Evolutionary conservation across 345 rosid species (phyloP), one percentile per base, ranked within the genome.

Genomic region (Lepidium africanum): DNA sequence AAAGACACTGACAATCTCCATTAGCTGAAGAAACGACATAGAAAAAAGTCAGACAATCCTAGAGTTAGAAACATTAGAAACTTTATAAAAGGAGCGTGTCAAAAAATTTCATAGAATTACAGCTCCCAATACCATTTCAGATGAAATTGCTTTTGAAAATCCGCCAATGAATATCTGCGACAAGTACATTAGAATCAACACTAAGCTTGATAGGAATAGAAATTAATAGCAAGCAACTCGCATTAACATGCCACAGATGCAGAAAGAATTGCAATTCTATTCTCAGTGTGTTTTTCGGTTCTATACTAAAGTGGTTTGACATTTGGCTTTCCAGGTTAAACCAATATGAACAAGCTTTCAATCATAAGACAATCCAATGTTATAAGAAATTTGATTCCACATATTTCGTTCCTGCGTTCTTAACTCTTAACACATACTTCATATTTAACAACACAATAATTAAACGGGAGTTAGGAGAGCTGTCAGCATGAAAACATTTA

Each of bases 141-240:
- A 76, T 42, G 99, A 78, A 63, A 91, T 77, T 64, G 71, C 74
- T 64, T 77, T 81, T 32, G 99, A 82, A 74, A 94, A 81, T 73
- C 96, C 96, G 43, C 97, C 97, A 48, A 94, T 30, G 71, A 94
- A 90, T 67, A 94, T 86, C 99, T 94, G 96, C 81, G 84, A 35
- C 76, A 74, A 59, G 54, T 53, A 63, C 55, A 61, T 17, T 53
- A 33, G 51, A 45, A 62, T 66, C 54, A 75, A 57, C 71, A 58
- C 23, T 47, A 69, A 40, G 70, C 66, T 70, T 50, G 40, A 25
- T 47, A 42, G 55, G n/a, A 42, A 62, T 5, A 54, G 3, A 10
- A 56, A 33, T 6, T 23, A 66, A 49, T 23, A 40, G 41, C 35
- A 58, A 16, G 62, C 19, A 56, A 63, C 42, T 46, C 54, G 51